Evolutionary conservation across 371 early-diverging fungal genomes (phyloP), one percentile per base, ranked within the genome.

Genomic region (Nosema muscidifuracis): DNA sequence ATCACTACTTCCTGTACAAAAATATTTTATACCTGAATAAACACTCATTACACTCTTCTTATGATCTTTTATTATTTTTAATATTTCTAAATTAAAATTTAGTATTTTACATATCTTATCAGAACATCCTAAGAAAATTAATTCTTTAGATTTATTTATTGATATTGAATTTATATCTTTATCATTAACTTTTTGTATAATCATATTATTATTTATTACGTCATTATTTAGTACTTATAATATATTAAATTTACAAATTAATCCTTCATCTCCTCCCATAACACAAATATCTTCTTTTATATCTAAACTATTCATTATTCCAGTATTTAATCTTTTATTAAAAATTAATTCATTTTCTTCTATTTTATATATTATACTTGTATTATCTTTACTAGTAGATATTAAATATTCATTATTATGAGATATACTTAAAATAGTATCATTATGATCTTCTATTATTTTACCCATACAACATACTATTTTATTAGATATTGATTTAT

Each of bases 1-100:
- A 67, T 88, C 89, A 43, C 34, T 24, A 44, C 65, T 65, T 18
- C 64, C 44, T 33, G 55, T 73, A 63, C 47, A 43, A 15, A 65
- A 65, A 20, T 55, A 36, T 4, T 20, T 22, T n/a, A 33, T 13
- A 20, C 66, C 56, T 2, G 33, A 2, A 15, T 31, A 12, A 9
- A 73, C 36, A 13, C 50, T 38, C 64, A 42, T 63, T 2, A 73
- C 65, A 28, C 66, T 64, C 38, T 73, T 73, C 40, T 44, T 55
- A 60, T 73, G 73, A 15, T 64, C 73, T 0, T 26, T 40, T 12
- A 65, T 40, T 7, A 38, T 61, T 31, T 65, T 43, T 33, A 65
- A 24, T 20, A 61, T 16, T 58, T 60, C 36, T 18, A 50, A 50
- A 15, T 47, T 47, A 60, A 60, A 73, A 58, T 73, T 28, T 16